phyloP scores from a whole-genome alignment of 129 eudicot genomes.

The Cynara cardunculus region DNA sequence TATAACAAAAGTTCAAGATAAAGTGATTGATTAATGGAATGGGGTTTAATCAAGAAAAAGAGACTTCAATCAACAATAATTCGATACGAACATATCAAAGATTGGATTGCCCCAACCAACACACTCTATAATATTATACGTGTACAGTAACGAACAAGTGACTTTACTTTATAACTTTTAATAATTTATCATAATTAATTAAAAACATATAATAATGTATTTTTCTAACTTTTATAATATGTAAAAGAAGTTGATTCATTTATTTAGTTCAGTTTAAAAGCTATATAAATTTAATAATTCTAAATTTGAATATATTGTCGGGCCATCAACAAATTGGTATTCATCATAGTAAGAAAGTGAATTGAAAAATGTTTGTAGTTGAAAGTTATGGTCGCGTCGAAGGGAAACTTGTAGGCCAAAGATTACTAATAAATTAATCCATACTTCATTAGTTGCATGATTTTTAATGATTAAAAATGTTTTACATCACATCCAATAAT shows the following conservation, averaged over 20 bases:
- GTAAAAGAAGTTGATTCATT: neutral
- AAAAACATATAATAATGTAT: no score
- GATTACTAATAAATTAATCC: constrained; percentile 1
- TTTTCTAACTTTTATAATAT: neutral
- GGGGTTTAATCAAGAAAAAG: constrained; percentile 13
- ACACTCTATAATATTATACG: no score
- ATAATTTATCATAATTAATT: no score
- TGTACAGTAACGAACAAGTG: no score
- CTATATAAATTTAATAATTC: no score
- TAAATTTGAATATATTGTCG: neutral
- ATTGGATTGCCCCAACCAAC: constrained; percentile 1
- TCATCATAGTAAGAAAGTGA: neutral
- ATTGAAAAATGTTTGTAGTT: neutral
- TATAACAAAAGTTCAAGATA: neutral
- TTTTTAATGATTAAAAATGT: neutral
- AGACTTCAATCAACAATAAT: constrained; percentile 1
- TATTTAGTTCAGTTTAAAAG: neutral
- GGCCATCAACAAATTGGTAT: constrained; percentile 1
- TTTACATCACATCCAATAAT: neutral
- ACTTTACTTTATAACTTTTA: no score
- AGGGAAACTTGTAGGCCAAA: constrained; percentile 31
- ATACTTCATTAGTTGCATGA: constrained; percentile 6
- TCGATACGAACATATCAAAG: neutral
- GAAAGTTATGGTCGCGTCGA: constrained; percentile 20
- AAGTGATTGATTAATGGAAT: constrained; percentile 13